Evolutionary conservation across 306 rosid species (phyloP), one percentile per base, ranked within the genome.

Genomic region (Quercus aquifolioides): DNA sequence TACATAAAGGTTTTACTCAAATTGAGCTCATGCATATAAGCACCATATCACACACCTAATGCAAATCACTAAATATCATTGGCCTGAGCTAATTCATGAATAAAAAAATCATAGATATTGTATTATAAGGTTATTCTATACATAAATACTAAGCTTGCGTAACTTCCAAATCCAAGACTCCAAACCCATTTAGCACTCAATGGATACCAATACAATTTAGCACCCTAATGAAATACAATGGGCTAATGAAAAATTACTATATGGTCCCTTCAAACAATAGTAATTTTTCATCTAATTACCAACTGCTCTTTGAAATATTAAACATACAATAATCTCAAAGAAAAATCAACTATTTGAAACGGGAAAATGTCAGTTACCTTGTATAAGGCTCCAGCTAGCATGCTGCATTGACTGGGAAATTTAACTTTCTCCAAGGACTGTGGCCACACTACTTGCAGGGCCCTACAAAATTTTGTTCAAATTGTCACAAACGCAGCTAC

Each of bases 391-490:
- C 73, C 82, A 95, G 55, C 99, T 94, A 52, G 95, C 92, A 38
- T 92, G 95, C 85, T 92, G 97, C 99, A 91, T 94, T 54, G 97
- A 91, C 72, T 94, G 99, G 55, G 97, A 94, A 93, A 62, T 80
- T 91, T 95, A 73, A 91, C 88, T 83, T 88, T 91, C 82, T 90
- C 85, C 77, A 93, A 77, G 55, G 98, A 87, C 62, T 87, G 71
- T 33, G 99, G 99, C 99, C 98, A 95, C 62, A 93, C 92, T 84
- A 93, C 97, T 79, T 75, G 91, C 73, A 95, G 76, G 67, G 99
- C 98, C 98, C 98, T 95, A 71, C 51, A 76, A 18, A 73, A 81
- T 88, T 70, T 79, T 69, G 88, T 84, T 77, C 9, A 59, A 77
- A 82, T 59, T 41, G 62, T 20, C 68, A 49, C 20, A 62, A 62